Evolutionary conservation across 768 basidiomycete genomes (phyloP), one percentile per base, ranked within the genome.

Genomic region (Lactifluus volemus): DNA sequence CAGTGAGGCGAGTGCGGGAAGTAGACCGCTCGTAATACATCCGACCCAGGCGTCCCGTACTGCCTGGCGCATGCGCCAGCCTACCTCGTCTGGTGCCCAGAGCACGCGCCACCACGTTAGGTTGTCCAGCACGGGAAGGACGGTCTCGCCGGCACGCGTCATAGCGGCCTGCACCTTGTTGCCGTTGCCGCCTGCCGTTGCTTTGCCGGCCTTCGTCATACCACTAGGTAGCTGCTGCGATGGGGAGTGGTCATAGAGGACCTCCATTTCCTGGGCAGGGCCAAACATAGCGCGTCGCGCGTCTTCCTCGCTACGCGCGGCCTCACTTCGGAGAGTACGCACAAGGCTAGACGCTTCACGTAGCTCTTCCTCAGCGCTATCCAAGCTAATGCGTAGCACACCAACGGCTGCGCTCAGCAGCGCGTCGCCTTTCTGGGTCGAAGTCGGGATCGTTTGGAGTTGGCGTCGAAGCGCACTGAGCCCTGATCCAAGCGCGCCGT

Each of bases 401-500:
- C 36, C 17, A 14, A 48, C 49, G 38, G 50, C 39, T 1, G 65
- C 39, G 14, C 17, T 30, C 21, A 58, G 38, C 8, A 64, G 41
- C 25, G 63, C 65, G 4, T 42, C 58, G 17, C 63, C 65, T 38
- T 58, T 53, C 56, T 63, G 51, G 0, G 32, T 15, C 5, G 57
- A 34, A 19, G 56, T 63, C 25, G 56, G 55, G 14, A 63, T 21
- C 4, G 52, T 45, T 9, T 53, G 63, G 10, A 66, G 50, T 15
- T 45, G 25, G n/a, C 32, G 47, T 21, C 30, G 55, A 34, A 66
- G 60, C 25, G 39, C 17, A 34, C 50, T 58, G 10, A 66, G 57
- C n/a, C 77, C 74, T 19, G 88, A 90, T 7, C 75, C 79, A 25
- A 80, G 68, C 59, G 81, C 83, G 9, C 83, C 78, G 62, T 82